Evolutionary conservation across 73 alveolate species (phyloP), one percentile per base, ranked within the genome.

Genomic region (Paraurostyla sp.): DNA sequence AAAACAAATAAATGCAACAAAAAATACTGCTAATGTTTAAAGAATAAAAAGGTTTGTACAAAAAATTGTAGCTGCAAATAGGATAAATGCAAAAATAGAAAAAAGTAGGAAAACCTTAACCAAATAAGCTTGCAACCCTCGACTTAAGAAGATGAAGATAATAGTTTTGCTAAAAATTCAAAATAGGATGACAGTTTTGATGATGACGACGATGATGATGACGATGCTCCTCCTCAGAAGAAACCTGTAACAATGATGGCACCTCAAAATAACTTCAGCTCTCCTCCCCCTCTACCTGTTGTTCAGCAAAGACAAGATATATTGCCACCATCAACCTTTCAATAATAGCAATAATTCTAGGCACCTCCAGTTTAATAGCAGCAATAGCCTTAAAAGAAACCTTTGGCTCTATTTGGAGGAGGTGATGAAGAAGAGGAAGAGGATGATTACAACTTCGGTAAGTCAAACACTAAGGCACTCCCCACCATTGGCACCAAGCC

Each of bases 351-450:
- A 20, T 52, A 52, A 52, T 52, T 23, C 51, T 62, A 62, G 51
- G 51, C 80, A 25, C 51, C 46, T 32, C 80, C 80, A 62, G 13
- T 15, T 15, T 50, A 62, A 36, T 23, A 27, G 23, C 9, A 15
- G 27, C 51, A 62, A 27, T 27, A 32, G 80, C 57, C 57, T 13
- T 46, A 46, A 46, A 62, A 62, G 32, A 62, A 62, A 27, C 35
- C 54, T 11, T 4, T 9, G 16, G 51, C 22, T 4, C 30, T 62
- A 6, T 62, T 43, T 30, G 42, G 60, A 18, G 58, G 46, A 18
- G 33, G 11, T 15, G 76, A 52, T 33, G 89, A 54, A 27, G 89
- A 54, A 9, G 89, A 78, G 2, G 89, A 78, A 7, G 78, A 78
- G 2, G 73, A 69, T 43, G 83, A 36, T 23, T 38, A 9, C 42